Base-by-base conservation (phyloP, 208 protist genomes). In the Leptomonas seymouri region DNA sequence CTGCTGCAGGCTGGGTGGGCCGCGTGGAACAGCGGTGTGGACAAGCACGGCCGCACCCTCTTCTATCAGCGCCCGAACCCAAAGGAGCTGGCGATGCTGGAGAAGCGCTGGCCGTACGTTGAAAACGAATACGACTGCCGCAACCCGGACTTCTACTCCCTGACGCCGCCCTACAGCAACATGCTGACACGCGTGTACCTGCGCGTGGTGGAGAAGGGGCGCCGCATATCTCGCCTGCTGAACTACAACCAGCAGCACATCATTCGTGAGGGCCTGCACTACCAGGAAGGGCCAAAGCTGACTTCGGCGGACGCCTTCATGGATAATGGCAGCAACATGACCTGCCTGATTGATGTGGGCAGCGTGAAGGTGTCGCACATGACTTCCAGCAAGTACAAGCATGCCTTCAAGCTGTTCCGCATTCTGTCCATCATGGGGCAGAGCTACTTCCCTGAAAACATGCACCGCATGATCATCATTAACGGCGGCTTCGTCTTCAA, bases 361-460 rank as follows among this genome's bases (percentile, higher is more conserved):
- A n/a, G 21, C 23, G 70, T 87, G 44, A 87, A 87, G 67, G 27
- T 87, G 15, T 74, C 81, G 3, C 79, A 84, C 78, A 16, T 89
- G 27, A 84, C 80, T 9, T 76, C 74, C 39, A 74, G 60, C 74
- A 86, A 86, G 60, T 84, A 27, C 76, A 78, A 81, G 65, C 59
- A 66, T 16, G 74, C 67, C 11, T 59, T 89, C 49, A 63, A 71
- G 9, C 54, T 89, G 16, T 85, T 89, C 55, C 61, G 69, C 21
- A 49, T 82, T 1, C 44, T 89, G n/a, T 89, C 80, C 23, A 34
- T 75, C 25, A 69, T 84, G 53, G 74, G 72, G 16, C 85, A 91
- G 80, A 59, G 48, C 54, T 86, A 76, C 70, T 91, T 85, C 71
- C 85, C 85, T 8, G 82, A 91, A 65, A 87, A 91, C 64, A 84